phyloP scores from a whole-genome alignment of 1,139 yeast genomes.

The Blastobotrys raffinosifermentans region DNA sequence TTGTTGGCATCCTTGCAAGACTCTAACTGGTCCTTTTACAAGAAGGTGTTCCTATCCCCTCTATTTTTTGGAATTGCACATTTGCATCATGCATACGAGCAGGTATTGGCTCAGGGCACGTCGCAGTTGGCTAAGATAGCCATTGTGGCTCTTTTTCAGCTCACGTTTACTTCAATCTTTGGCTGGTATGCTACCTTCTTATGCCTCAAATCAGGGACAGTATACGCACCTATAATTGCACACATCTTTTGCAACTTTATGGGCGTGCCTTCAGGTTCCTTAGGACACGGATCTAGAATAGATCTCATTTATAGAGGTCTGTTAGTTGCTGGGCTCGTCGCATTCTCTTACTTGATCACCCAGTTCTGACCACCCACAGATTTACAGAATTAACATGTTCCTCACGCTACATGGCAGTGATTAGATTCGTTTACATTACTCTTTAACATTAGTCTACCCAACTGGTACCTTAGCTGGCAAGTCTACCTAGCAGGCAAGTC shows the following conservation, averaged over 20 bases:
- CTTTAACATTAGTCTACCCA: no score
- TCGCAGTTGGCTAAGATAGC: slow-evolving; percentile 28
- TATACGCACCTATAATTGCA: slow-evolving; percentile 58
- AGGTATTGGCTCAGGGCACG: slow-evolving; percentile 29
- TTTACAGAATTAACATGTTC: neutral
- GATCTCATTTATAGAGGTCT: slow-evolving; percentile 37
- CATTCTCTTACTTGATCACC: slow-evolving; percentile 28
- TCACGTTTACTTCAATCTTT: slow-evolving; percentile 68
- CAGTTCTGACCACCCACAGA: slow-evolving; percentile 3
- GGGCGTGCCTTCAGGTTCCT: slow-evolving; percentile 59
- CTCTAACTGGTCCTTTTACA: slow-evolving; percentile 18
- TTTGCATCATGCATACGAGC: slow-evolving; percentile 70
- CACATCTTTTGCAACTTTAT: slow-evolving; percentile 73
- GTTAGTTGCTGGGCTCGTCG: slow-evolving; percentile 40
- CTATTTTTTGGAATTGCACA: slow-evolving; percentile 87
- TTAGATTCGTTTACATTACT: neutral
- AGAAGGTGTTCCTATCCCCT: slow-evolving; percentile 46
- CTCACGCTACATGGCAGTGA: neutral
- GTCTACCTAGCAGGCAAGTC: no score
- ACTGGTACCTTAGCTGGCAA: no score
- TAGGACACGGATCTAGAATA: slow-evolving; percentile 19
- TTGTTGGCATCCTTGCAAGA: slow-evolving; percentile 40
- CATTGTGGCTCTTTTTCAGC: slow-evolving; percentile 49
- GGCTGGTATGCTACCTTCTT: slow-evolving; percentile 68
- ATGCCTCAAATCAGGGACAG: slow-evolving; percentile 46